These are phyloP conservation scores for Geopyxis carbonaria DNA, from an alignment of 495 filamentous ascomycete species.

Conservation along the genomic window DNA sequence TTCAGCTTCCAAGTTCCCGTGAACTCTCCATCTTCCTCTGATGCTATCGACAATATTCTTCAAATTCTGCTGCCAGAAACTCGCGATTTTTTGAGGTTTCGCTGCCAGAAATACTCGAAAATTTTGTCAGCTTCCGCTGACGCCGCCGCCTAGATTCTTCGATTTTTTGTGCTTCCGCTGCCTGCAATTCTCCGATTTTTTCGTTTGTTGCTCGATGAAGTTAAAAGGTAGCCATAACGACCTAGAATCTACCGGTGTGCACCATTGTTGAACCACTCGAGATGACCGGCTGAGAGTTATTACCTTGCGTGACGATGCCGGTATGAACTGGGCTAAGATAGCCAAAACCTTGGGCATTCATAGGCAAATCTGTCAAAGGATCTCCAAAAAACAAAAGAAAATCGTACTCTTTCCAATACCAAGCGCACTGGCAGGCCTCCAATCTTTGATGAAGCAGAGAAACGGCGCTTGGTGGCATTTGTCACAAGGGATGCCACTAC, in stretches of 20 bases:
- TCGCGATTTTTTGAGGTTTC: too few relatives aligned
- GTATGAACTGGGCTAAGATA: not conserved
- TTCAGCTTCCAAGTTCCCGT: too few relatives aligned
- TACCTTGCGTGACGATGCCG: not conserved
- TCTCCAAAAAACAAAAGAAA: not conserved
- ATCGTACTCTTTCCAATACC: not conserved
- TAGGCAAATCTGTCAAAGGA: not conserved
- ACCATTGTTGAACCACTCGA: slow-evolving; percentile 10
- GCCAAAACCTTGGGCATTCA: not conserved
- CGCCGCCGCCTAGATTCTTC: too few relatives aligned
- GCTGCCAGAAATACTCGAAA: too few relatives aligned
- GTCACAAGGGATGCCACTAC: slow-evolving; percentile 1
- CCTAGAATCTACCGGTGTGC: too few relatives aligned
- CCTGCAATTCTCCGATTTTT: too few relatives aligned
- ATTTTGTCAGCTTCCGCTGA: too few relatives aligned
- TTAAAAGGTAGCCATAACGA: slow-evolving; percentile 38
- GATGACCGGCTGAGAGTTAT: slow-evolving; percentile 3
- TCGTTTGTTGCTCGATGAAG: too few relatives aligned
- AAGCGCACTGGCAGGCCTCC: not conserved
- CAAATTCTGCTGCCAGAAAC: too few relatives aligned
- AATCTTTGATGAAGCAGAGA: not conserved
- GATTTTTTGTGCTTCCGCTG: too few relatives aligned
- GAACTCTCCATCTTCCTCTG: too few relatives aligned
- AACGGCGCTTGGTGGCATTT: not conserved
- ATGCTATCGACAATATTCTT: too few relatives aligned